Base-by-base conservation (phyloP, 805 yeast species). In the Starmerella powellii region DNA sequence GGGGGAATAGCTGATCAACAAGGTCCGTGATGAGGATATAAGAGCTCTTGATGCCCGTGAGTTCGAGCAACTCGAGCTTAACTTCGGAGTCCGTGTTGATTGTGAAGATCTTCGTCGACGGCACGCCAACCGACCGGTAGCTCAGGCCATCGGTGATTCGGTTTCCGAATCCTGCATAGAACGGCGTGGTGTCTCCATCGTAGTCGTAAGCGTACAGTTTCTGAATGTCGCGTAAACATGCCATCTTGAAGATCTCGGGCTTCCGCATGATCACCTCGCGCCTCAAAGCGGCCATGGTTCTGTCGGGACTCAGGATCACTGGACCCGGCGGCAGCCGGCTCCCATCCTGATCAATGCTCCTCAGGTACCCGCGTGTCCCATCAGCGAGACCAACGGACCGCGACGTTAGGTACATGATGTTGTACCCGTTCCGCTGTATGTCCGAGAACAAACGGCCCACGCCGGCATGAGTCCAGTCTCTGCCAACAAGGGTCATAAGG, bases 171-270 rank as follows among this genome's bases (percentile, higher is more conserved):
- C 98, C 98, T 12, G 98, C 98, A 61, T 84, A 86, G 56, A 91
- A 91, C 3, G 96, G 95, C 0, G 88, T 80, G 37, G 73, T 64
- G 40, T 57, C 49, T 8, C 24, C 27, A 8, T 31, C 48, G 34
- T 47, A 38, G 15, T 48, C 50, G 27, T 66, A 71, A 31, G 70
- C 74, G 61, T 81, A 88, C 17, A 91, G 65, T 34, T 78, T 72
- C 55, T 76, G 75, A 46, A 91, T 78, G 63, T 91, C 98, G 41
- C 79, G 76, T 47, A 91, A 66, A 61, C 97, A 88, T 1, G 98
- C 94, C 87, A 91, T 91, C 56, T 91, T 91, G 68, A 91, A 91
- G n/a, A 91, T 91, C 61, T 91, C 97, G 0, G 98, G 98, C 57
- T 88, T 88, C 51, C 87, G 84, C 56, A 88, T 64, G 35, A 91